Conservation (phyloP, 1,284 basidiomycete species). For the Melampsora larici-populina region DNA sequence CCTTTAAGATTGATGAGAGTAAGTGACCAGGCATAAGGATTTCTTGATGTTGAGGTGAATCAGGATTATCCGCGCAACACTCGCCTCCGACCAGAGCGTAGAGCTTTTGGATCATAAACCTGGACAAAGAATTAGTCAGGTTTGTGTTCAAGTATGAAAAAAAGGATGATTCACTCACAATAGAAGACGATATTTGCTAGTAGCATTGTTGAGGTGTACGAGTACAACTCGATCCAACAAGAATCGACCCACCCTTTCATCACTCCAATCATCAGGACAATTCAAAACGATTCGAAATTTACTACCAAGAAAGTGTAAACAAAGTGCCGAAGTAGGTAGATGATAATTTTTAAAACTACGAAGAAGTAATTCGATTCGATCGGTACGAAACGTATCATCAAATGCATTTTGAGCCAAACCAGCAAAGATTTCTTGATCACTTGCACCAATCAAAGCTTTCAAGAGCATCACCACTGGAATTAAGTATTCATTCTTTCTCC, state of each 20-base stretch:
- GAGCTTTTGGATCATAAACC: slow-evolving; percentile 96
- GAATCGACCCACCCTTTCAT: slow-evolving; percentile 76
- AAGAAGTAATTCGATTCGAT: slow-evolving; percentile 95
- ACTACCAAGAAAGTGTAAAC: slow-evolving; percentile 93
- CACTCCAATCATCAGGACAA: slow-evolving; percentile 89
- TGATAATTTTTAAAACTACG: slow-evolving; percentile 92
- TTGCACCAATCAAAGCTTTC: slow-evolving; percentile 89
- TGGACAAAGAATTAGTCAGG: slow-evolving; percentile 54
- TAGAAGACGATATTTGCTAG: slow-evolving; percentile 96
- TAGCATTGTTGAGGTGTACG: slow-evolving; percentile 81
- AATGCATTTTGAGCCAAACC: slow-evolving; percentile 97
- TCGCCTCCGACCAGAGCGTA: slow-evolving; percentile 87
- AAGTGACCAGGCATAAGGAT: slow-evolving; percentile 89
- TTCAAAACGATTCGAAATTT: slow-evolving; percentile 92
- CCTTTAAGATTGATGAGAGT: slow-evolving; percentile 97
- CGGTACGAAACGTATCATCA: slow-evolving; percentile 94
- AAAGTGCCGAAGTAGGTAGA: slow-evolving; percentile 84
- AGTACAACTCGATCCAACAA: slow-evolving; percentile 82
- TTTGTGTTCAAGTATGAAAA: too few relatives aligned
- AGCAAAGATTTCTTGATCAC: slow-evolving; percentile 96
- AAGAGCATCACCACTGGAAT: slow-evolving; percentile 95
- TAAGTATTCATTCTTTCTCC: slow-evolving; percentile 98
- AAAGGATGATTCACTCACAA: slow-evolving; percentile 63
- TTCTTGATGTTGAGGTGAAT: slow-evolving; percentile 98
- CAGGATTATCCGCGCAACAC: slow-evolving; percentile 92